A percentile compares a stretch with the other conserved stretches of the same genome.
phyloP scores from a whole-genome alignment of 108 stramenopile genomes.

The Cyclotella cryptica region DNA sequence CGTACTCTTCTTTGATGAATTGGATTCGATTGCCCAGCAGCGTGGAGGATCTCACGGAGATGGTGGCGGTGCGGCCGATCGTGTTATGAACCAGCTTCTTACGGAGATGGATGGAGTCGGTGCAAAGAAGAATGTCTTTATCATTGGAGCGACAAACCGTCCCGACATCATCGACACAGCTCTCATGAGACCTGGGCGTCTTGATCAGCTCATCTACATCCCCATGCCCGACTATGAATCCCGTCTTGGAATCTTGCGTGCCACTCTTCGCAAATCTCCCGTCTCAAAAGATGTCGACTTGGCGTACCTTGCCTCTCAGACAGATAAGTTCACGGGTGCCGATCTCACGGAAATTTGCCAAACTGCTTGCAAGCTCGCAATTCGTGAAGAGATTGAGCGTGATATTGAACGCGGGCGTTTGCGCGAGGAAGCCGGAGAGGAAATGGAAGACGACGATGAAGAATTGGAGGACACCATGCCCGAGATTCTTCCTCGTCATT shows the following conservation, averaged over 20 bases:
- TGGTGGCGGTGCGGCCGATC: conserved; percentile 99
- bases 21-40: conserved; percentile 99
- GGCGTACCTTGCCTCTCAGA: conserved; percentile 95
- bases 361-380: conserved; percentile 98
- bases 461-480: conserved; percentile 96
- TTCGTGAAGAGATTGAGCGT: conserved; percentile 97
- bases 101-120: conserved; percentile 99
- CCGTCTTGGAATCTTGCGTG: conserved; percentile 95
- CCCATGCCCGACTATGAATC: conserved; percentile 99
- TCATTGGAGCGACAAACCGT: conserved; percentile 98
- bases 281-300: conserved; percentile 98
- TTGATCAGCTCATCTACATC: conserved; percentile 99
- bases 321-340: conserved; percentile 99
- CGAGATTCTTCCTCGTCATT: conserved; percentile 96
- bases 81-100: conserved; percentile 99
- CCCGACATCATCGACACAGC: conserved; percentile 99
- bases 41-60: conserved; percentile 95
- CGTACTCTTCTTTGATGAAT: conserved; percentile 99
- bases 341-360: conserved; percentile 99
- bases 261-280: conserved; percentile 97
- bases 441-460: conserved; percentile 90
- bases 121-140: conserved; percentile 99
- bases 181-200: conserved; percentile 99
- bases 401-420: conserved; percentile 97
- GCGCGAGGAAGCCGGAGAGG: conserved; percentile 91